Base-by-base conservation (phyloP, 495 filamentous ascomycete genomes). In the Bacidia gigantensis region DNA sequence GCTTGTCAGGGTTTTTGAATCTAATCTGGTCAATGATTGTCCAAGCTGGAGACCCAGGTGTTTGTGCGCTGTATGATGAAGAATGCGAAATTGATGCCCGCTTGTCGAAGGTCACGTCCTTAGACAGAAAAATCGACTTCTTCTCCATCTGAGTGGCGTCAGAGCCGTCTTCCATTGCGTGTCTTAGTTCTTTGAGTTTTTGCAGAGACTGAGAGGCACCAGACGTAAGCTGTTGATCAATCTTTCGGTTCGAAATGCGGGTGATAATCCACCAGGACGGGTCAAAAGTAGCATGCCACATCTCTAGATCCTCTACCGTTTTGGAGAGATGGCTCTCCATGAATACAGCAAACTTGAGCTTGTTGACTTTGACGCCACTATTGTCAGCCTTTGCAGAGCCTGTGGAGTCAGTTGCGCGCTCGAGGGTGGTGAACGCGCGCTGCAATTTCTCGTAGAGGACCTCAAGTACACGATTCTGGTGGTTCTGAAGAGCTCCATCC, bases 401-500 rank as follows among this genome's bases (percentile, higher is more conserved):
- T n/a, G n/a, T n/a, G n/a, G n/a, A n/a, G n/a, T n/a, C n/a, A n/a
- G n/a, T n/a, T n/a, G n/a, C n/a, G n/a, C n/a, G n/a, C n/a, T n/a
- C n/a, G n/a, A n/a, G n/a, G n/a, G n/a, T n/a, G n/a, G n/a, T n/a
- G n/a, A n/a, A n/a, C n/a, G n/a, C n/a, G n/a, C n/a, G n/a, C n/a
- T n/a, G n/a, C n/a, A n/a, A n/a, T 23, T 61, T 64, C 14, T 39
- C 39, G 2, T 46, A 46, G 10, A 65, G 62, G 18, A 65, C 54
- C 11, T 59, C 43, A 11, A 72, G 50, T 14, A 65, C 61, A n/a
- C 60, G 56, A 21, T 41, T 52, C 18, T 72, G 63, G 22, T n/a
- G n/a, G n/a, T n/a, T n/a, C n/a, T n/a, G n/a, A n/a, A n/a, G n/a
- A n/a, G n/a, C n/a, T n/a, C n/a, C n/a, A n/a, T n/a, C n/a, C n/a